These are phyloP conservation scores for Carex kokanica DNA, from an alignment of 176 grass and related monocot genomes.

Conservation along the genomic window DNA sequence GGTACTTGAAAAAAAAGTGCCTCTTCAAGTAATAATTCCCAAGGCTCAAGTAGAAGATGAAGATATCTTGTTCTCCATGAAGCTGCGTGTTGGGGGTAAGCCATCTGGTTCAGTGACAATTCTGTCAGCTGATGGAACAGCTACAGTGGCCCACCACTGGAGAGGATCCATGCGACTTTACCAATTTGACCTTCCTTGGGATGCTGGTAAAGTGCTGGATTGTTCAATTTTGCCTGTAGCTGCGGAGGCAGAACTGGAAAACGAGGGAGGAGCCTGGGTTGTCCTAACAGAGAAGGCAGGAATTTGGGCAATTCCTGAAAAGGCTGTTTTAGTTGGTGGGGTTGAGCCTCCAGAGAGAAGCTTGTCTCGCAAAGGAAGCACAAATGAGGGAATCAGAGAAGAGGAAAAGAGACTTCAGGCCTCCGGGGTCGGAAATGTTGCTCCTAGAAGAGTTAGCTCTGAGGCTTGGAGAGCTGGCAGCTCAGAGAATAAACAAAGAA, in stretches of 20 bases:
- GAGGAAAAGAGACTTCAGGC: conserved; percentile 70
- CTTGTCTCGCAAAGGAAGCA: conserved; percentile 94
- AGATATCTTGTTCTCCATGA: conserved; percentile 72
- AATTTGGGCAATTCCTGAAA: conserved; percentile 94
- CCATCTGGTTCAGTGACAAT: conserved; percentile 90
- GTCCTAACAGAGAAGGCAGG: conserved; percentile 95
- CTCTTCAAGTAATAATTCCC: conserved; percentile 86
- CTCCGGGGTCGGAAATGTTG: conserved; percentile 42
- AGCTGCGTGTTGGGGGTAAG: conserved; percentile 79
- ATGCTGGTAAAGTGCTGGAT: conserved; percentile 92
- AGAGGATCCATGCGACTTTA: conserved; percentile 87
- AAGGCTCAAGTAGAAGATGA: conserved; percentile 90
- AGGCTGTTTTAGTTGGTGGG: conserved; percentile 93
- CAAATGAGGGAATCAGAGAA: conserved; percentile 73
- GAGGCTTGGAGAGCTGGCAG: conserved; percentile 74
- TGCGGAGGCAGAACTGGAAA: conserved; percentile 64
- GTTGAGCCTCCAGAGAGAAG: conserved; percentile 95
- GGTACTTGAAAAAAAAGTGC: conserved; percentile 97
- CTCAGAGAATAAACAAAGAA: conserved; percentile 50
- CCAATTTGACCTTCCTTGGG: conserved; percentile 96
- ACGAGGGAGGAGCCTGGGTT: conserved; percentile 91
- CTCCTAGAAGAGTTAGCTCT: conserved; percentile 69
- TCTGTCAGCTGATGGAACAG: conserved; percentile 92
- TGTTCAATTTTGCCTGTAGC: conserved; percentile 74
- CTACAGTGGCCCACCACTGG: conserved; percentile 83